Base-by-base conservation (phyloP, 1,284 basidiomycete species). In the Microbotryum saponariae region DNA sequence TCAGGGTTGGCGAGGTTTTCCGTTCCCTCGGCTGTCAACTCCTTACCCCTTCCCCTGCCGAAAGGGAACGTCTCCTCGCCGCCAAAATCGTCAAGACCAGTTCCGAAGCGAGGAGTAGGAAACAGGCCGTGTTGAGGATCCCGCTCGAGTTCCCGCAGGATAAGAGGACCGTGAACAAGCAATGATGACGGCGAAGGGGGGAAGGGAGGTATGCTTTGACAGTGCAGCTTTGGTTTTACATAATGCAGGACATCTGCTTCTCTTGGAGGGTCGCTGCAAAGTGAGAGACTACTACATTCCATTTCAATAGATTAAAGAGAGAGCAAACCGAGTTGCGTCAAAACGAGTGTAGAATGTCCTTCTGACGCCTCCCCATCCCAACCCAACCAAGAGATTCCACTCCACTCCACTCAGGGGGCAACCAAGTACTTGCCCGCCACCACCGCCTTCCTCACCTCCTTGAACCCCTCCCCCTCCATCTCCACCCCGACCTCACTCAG, bases 141-240 rank as follows among this genome's bases (percentile, higher is more conserved):
- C 91, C 91, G 2, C 79, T 92, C 7, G 80, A 82, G 65, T 93
- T 91, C 76, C 90, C 90, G 1, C 87, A 86, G 72, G 71, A 71
- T 65, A 71, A 71, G 45, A 67, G 76, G 51, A 75, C 73, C 1
- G 75, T 75, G 14, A 72, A 72, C 25, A 76, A 75, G 71, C 71
- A 74, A 61, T 76, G 63, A 62, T 27, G 27, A 27, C 27, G 72
- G 37, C 9, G 37, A 37, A 37, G 37, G 37, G 37, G 37, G 33
- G 33, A 8, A 12, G 37, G 9, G 37, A 37, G 37, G 14, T 37
- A 16, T 10, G 12, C 14, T 37, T 37, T 37, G 37, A 31, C 27
- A 31, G 31, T 31, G 31, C 31, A 31, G 9, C 31, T 31, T 31
- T 9, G 31, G 8, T 31, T 31, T 31, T 31, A 27, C 27, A 27